phyloP scores from a whole-genome alignment of 371 early-diverging fungal genomes.

The Nematocida parisii region DNA sequence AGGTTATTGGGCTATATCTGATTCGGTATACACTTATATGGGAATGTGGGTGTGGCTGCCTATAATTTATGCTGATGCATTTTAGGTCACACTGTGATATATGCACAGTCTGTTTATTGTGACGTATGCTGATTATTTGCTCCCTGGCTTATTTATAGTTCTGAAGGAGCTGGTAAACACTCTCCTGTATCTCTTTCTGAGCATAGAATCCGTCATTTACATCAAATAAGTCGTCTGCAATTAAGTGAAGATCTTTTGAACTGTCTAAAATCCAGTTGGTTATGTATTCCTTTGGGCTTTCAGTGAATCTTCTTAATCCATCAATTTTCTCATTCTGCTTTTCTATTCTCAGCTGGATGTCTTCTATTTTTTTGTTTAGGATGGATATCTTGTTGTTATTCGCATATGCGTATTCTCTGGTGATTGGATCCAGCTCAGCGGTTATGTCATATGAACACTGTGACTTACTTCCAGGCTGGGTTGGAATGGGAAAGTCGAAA shows the following conservation, averaged over 20 bases:
- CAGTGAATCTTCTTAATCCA: constrained; percentile 57
- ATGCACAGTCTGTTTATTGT: no score
- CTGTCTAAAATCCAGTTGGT: constrained; percentile 63
- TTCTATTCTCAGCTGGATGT: constrained; percentile 53
- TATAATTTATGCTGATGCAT: no score
- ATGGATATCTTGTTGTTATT: constrained; percentile 56
- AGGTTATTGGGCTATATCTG: no score
- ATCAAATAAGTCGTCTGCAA: constrained; percentile 54
- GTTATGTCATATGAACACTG: constrained; percentile 61
- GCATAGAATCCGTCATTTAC: constrained; percentile 64
- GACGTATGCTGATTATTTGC: no score
- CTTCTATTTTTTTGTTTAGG: constrained; percentile 68
- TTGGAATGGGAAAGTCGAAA: constrained; percentile 59
- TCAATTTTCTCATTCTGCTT: constrained; percentile 58
- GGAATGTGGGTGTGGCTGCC: no score
- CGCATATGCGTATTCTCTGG: constrained; percentile 63
- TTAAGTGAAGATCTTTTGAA: constrained; percentile 53
- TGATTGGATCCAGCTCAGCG: constrained; percentile 66
- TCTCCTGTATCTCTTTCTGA: constrained; percentile 64
- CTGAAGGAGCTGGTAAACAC: constrained; percentile 65
- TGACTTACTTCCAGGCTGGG: constrained; percentile 9
- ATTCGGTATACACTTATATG: no score
- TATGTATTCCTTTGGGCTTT: constrained; percentile 67
- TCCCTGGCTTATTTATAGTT: constrained; percentile 37
- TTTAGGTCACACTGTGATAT: no score